Evolutionary conservation across 2,329 filamentous ascomycete genomes (phyloP), one percentile per base, ranked within the genome.

Genomic region (Trichophyton rubrum): DNA sequence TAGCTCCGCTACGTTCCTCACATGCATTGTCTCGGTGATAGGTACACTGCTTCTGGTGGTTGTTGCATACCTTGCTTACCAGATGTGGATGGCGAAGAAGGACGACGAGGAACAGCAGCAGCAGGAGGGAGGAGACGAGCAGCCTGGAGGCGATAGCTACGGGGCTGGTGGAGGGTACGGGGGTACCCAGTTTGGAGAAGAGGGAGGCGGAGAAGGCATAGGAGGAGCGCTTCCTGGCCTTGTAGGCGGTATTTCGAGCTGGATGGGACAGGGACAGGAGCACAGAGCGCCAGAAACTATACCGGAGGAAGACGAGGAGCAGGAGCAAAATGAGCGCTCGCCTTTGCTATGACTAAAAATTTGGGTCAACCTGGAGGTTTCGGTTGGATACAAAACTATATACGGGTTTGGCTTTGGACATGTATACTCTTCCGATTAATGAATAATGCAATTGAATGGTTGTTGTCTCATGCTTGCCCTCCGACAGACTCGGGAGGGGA

Each of bases 1-100:
- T 30, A 75, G 73, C 60, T 75, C 73, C 0, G 64, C 73, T 61
- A 75, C 73, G 2, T 67, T 76, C 33, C 49, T 77, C 17, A 72
- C 72, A 17, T 67, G 69, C 11, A 45, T 71, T 1, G 67, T 70
- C 13, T 65, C 72, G 11, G 66, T 75, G 17, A 6, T 71, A 3
- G 64, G 66, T 5, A 73, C 70, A 11, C 24, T 72, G 38, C 63
- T 58, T 3, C 56, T 67, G n/a, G 53, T 69, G n/a, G 65, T 61
- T 2, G 17, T 24, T 24, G 55, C n/a, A 13, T 57, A 57, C 15
- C 9, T 35, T 27, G 33, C 35, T 6, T 57, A 41, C 24, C 60
- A 56, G 55, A 49, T 30, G 38, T 47, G 55, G 66, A 38, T 27
- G 49, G 51, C 33, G 56, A 45, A 64, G 62, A 64, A 63, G 63